Evolutionary conservation across 768 basidiomycete genomes (phyloP), one percentile per base, ranked within the genome.

Genomic region (Pleurotus ostreatus): DNA sequence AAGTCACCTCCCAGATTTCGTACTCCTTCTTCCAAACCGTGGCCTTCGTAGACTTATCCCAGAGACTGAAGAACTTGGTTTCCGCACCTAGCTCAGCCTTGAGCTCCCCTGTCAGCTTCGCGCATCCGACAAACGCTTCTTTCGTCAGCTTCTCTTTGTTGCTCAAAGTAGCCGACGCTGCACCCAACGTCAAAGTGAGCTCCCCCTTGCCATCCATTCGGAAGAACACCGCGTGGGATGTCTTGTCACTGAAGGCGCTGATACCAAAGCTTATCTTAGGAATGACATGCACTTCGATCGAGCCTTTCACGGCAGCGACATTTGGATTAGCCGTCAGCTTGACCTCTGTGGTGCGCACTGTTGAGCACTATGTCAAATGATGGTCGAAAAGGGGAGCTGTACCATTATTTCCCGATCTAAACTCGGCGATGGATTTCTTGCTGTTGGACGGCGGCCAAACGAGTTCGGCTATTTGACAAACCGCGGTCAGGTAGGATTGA

Each of bases 161-260:
- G 39, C 51, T 53, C 15, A 53, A 12, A 15, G 51, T 53, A 15
- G 39, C 51, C 13, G 38, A 40, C 15, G 39, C 51, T 22, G 34
- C 22, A 4, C 51, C 51, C 18, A 53, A n/a, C 9, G 51, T 53
- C 12, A 53, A 39, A 15, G 51, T 41, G 37, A 53, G 51, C 39
- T 53, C 51, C 18, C 51, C 51, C 41, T 53, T 53, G 12, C 51
- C 51, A 15, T 53, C 51, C 51, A 53, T 41, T n/a, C 51, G 37
- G 4, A 53, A 41, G 51, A 40, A 53, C 18, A 53, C 51, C 8
- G 15, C n/a, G 15, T 53, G 51, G 12, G 37, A 12, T 15, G 41
- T 37, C 26, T 43, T 43, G 39, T 53, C 51, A 12, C 38, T 15
- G 22, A 53, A 53, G 7, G 51, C 39, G 20, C 25, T n/a, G 15